Conservation (phyloP, 2,329 filamentous ascomycete species). For the Calonectria montana region DNA sequence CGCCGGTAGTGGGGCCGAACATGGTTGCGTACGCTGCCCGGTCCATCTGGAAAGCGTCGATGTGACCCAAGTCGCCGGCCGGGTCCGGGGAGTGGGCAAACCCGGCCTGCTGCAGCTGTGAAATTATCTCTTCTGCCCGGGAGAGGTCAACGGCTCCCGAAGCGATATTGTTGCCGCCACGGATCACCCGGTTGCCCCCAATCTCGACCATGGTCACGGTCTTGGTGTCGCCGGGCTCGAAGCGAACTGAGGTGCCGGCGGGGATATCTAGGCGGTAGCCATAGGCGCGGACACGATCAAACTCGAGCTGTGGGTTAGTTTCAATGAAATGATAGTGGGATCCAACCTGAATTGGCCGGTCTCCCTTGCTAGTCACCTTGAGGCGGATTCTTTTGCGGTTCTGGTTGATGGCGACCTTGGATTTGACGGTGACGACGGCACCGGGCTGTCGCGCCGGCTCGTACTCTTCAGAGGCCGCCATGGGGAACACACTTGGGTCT, state of each 20-base stretch:
- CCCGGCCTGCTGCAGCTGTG: constrained; percentile 74
- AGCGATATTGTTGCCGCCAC: constrained; percentile 85
- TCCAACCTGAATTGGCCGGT: constrained; percentile 91
- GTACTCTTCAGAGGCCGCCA: constrained; percentile 73
- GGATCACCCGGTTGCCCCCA: constrained; percentile 81
- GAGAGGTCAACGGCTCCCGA: constrained; percentile 75
- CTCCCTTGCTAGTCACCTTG: constrained; percentile 85
- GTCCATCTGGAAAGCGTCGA: constrained; percentile 77
- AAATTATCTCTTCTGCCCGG: constrained; percentile 73
- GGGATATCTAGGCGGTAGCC: constrained; percentile 91
- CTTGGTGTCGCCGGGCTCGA: constrained; percentile 93
- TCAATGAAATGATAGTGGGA: constrained; percentile 98
- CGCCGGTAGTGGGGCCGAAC: constrained; percentile 93
- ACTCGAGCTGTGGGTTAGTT: constrained; percentile 89
- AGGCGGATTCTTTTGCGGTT: constrained; percentile 79
- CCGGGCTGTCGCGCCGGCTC: constrained; percentile 78
- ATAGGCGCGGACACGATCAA: constrained; percentile 85
- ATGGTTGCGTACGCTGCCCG: constrained; percentile 84
- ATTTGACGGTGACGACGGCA: constrained; percentile 79
- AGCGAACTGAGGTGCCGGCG: constrained; percentile 90
- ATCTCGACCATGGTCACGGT: constrained; percentile 93
- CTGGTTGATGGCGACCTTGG: constrained; percentile 76
- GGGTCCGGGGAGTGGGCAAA: constrained; percentile 84
- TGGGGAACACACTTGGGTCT: constrained; percentile 73
- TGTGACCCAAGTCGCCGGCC: constrained; percentile 60